Evolutionary conservation across 257 asterid species (phyloP).

Genomic region (Nicotiana tomentosiformis): DNA sequence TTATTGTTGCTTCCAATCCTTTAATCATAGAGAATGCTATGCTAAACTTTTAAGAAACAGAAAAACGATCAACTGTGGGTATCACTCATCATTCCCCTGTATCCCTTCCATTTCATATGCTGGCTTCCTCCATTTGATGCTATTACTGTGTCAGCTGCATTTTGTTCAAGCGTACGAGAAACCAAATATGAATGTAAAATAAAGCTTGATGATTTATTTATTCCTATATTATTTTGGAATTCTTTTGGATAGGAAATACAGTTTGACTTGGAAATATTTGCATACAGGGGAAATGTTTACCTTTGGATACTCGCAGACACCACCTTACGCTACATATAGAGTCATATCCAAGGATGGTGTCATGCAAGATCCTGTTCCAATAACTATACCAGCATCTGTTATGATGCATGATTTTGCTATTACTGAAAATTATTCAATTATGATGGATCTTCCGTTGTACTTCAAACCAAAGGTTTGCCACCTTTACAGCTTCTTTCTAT

Average conservation of each 20-base stretch:
- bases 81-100: background rate
- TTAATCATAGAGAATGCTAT: background rate
- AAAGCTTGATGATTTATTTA: background rate
- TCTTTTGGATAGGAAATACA: background rate
- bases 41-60: background rate
- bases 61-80: background rate
- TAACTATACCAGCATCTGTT: constrained; percentile 69
- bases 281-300: constrained; percentile 92
- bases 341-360: constrained; percentile 81
- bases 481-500: background rate
- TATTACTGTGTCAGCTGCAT: background rate
- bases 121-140: background rate
- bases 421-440: constrained; percentile 88
- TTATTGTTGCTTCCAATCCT: background rate
- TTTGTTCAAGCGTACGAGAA: background rate
- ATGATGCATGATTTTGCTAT: constrained; percentile 99
- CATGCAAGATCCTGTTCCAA: constrained; percentile 96
- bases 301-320: constrained; percentile 72
- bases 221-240: background rate
- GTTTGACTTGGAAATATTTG: constrained; percentile 18
- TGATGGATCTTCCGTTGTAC: constrained; percentile 87
- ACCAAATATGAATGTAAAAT: background rate
- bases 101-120: background rate
- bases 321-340: constrained; percentile 85
- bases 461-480: constrained; percentile 72